Evolutionary conservation across 1,139 yeast species (phyloP).

Genomic region (Hanseniaspora sp.): DNA sequence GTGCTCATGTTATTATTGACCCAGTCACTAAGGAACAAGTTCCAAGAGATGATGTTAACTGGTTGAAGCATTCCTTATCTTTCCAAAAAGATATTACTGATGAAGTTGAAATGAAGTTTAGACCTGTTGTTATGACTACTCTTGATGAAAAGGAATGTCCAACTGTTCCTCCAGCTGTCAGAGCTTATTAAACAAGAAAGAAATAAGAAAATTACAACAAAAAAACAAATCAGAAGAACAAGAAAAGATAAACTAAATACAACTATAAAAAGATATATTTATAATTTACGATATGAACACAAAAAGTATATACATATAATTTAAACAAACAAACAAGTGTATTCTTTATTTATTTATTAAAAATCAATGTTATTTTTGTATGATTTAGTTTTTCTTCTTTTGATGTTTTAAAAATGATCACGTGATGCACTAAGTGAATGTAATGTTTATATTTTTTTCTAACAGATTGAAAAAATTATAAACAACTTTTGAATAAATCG

Average conservation of each 20-base stretch:
- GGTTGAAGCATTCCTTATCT: constrained; percentile 97
- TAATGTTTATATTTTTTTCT: no score
- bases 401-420: no score
- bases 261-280: background rate
- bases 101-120: constrained; percentile 65
- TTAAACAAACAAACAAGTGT: background rate
- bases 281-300: background rate
- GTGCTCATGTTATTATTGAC: constrained; percentile 53
- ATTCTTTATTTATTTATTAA: background rate
- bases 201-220: no score
- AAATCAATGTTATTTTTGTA: no score
- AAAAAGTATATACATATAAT: background rate
- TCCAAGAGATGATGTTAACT: constrained; percentile 91
- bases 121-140: constrained; percentile 73
- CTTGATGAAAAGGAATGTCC: constrained; percentile 88
- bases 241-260: background rate
- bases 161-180: constrained; percentile 92
- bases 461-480: no score
- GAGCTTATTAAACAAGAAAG: constrained; percentile 52
- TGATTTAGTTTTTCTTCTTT: no score
- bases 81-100: constrained; percentile 74
- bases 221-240: background rate
- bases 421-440: no score
- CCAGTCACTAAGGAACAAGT: constrained; percentile 78
- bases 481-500: no score